phyloP scores from a whole-genome alignment of 148 eudicot species.

The Chenopodium suecicum region DNA sequence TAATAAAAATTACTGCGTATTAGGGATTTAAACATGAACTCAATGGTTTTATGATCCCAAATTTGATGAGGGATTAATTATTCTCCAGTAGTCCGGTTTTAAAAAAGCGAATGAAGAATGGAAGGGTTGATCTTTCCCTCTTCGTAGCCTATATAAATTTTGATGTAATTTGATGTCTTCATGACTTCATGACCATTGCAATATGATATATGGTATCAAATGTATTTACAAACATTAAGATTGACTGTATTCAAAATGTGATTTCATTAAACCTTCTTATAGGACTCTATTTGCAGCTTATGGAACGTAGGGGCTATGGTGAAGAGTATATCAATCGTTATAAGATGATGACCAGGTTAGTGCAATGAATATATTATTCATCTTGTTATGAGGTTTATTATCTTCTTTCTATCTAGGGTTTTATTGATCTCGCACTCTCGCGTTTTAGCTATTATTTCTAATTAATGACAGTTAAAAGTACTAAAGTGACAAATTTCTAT shows the following conservation, averaged over 20 bases:
- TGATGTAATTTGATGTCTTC: not conserved
- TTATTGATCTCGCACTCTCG: not conserved
- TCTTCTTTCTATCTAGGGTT: not conserved
- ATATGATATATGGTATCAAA: not conserved
- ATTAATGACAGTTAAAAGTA: not conserved
- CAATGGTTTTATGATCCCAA: not conserved
- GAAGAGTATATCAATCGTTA: constrained; percentile 94
- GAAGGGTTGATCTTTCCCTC: not conserved
- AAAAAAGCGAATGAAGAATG: not conserved
- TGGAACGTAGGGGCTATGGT: constrained; percentile 95
- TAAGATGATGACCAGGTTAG: constrained; percentile 97
- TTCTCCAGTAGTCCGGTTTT: not conserved
- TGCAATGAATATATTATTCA: not conserved
- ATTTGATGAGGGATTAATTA: not conserved
- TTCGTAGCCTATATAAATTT: not conserved
- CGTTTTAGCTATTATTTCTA: not conserved
- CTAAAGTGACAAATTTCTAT: not conserved
- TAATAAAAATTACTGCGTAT: too few species aligned
- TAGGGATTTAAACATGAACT: not conserved
- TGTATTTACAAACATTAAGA: constrained; percentile 8
- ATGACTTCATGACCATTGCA: not conserved
- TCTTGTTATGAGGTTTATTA: not conserved
- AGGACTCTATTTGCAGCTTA: constrained; percentile 65
- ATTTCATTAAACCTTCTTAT: constrained; percentile 29
- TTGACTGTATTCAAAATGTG: constrained; percentile 9